Evolutionary conservation across 2,329 filamentous ascomycete species (phyloP).

Genomic region (Cordyceps pruinosa): DNA sequence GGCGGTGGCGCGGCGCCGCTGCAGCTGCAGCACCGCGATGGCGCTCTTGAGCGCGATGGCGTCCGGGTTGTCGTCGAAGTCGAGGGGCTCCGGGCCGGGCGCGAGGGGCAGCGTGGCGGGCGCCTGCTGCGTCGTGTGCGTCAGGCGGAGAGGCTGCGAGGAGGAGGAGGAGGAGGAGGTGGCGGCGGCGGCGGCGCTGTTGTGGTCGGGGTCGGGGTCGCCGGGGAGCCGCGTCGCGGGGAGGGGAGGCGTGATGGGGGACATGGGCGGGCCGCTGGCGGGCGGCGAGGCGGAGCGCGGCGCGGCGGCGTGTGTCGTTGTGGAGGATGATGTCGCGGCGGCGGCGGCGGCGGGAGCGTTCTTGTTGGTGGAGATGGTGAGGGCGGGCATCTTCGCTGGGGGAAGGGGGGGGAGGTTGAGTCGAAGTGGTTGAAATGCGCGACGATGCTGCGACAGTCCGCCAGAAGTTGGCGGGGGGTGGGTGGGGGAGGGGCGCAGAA

Average conservation of each 20-base stretch:
- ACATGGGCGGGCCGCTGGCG: conserved; percentile 40
- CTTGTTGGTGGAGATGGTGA: conserved; percentile 1
- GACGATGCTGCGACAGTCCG: not conserved
- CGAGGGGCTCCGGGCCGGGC: conserved; percentile 45
- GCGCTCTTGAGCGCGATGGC: conserved; percentile 79
- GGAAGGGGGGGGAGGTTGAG: not conserved
- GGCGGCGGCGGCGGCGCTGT: too few species aligned
- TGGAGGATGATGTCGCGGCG: not conserved
- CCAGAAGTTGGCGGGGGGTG: not conserved
- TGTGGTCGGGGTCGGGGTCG: too few species aligned
- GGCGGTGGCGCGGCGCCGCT: conserved; percentile 67
- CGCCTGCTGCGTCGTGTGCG: conserved; percentile 38
- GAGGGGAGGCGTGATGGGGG: conserved; percentile 48
- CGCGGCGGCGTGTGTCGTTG: conserved; percentile 7
- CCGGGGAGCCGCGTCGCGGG: conserved; percentile 28
- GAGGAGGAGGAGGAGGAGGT: conserved; percentile 8
- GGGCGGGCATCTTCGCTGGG: not conserved
- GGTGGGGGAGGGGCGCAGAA: too few species aligned
- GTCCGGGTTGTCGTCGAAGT: conserved; percentile 67
- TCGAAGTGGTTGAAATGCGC: too few species aligned
- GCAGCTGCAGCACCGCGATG: conserved; percentile 79
- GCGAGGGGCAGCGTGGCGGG: conserved; percentile 35
- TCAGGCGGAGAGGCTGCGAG: conserved; percentile 24
- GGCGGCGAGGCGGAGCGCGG: conserved; percentile 39
- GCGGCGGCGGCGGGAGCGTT: not conserved